Evolutionary conservation across 2,329 filamentous ascomycete species (phyloP).

Genomic region (Venturia asperata): DNA sequence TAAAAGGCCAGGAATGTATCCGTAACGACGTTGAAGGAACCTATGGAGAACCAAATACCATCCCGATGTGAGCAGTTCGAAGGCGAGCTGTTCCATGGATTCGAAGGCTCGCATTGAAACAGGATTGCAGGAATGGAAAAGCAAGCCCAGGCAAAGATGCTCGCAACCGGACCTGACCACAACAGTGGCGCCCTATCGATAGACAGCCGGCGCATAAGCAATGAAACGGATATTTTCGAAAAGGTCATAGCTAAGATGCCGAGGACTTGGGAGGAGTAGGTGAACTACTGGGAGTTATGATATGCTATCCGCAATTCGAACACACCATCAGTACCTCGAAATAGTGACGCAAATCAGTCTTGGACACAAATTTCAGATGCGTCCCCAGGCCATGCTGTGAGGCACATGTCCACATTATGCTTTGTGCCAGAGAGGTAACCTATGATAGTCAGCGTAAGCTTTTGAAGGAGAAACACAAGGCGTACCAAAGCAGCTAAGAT

Average conservation of each 20-base stretch:
- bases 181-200: not conserved
- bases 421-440: slow-evolving; percentile 1
- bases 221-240: slow-evolving; percentile 5
- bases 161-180: not conserved
- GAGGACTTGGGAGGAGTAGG: slow-evolving; percentile 2
- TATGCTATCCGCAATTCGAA: not conserved
- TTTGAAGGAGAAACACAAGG: not conserved
- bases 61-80: not conserved
- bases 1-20: not conserved
- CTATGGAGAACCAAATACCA: not conserved
- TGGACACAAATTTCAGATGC: not conserved
- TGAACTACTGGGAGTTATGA: slow-evolving; percentile 1
- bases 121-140: not conserved
- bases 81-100: slow-evolving; percentile 7
- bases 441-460: not conserved
- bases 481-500: not conserved
- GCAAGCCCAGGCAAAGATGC: not conserved
- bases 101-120: not conserved
- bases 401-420: not conserved
- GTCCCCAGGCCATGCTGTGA: not conserved
- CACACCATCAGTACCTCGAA: not conserved
- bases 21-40: not conserved
- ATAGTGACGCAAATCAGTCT: not conserved
- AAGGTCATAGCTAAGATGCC: slow-evolving; percentile 2
- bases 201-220: not conserved